A percentile compares a stretch with the other conserved stretches of the same genome.
Conservation (phyloP, 2,329 filamentous ascomycete genomes). For the Calonectria henricotiae region DNA sequence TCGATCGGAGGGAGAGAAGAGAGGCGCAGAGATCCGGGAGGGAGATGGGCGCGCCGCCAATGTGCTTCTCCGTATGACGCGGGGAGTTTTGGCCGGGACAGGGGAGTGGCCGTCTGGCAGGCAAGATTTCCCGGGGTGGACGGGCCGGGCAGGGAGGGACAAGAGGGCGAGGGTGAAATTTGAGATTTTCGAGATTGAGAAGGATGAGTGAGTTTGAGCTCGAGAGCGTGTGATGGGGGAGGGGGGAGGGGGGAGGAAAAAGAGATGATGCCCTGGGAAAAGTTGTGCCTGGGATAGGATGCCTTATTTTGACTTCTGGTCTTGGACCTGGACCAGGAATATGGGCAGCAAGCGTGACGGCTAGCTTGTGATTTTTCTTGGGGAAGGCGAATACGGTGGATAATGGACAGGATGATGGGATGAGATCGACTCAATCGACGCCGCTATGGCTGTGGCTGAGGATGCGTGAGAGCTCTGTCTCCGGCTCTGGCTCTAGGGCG, state of each 20-base stretch:
- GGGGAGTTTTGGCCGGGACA: constrained; percentile 24
- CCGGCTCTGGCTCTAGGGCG: background rate
- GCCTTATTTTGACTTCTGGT: constrained; percentile 51
- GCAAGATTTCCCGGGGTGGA: constrained; percentile 8
- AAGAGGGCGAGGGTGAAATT: background rate
- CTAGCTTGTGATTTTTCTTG: constrained; percentile 46
- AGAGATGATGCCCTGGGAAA: constrained; percentile 39
- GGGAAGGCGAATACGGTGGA: constrained; percentile 40
- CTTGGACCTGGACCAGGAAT: constrained; percentile 43
- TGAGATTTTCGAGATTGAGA: constrained; percentile 4
- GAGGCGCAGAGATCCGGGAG: constrained; percentile 21
- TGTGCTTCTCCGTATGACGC: constrained; percentile 29
- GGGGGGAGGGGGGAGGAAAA: constrained; percentile 30
- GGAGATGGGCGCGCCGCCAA: constrained; percentile 3
- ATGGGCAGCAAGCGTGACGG: constrained; percentile 48
- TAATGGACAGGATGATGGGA: constrained; percentile 2
- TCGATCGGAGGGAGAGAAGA: constrained; percentile 4
- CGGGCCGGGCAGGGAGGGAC: background rate
- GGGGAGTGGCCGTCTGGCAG: constrained; percentile 3
- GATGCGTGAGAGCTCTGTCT: constrained; percentile 1
- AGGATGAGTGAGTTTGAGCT: constrained; percentile 33
- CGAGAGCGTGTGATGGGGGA: constrained; percentile 8
- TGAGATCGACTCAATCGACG: constrained; percentile 23
- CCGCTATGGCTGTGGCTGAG: constrained; percentile 21
- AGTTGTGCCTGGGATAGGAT: constrained; percentile 43